phyloP scores from a whole-genome alignment of 106 monocot genomes.

The Amphibolis antarctica region DNA sequence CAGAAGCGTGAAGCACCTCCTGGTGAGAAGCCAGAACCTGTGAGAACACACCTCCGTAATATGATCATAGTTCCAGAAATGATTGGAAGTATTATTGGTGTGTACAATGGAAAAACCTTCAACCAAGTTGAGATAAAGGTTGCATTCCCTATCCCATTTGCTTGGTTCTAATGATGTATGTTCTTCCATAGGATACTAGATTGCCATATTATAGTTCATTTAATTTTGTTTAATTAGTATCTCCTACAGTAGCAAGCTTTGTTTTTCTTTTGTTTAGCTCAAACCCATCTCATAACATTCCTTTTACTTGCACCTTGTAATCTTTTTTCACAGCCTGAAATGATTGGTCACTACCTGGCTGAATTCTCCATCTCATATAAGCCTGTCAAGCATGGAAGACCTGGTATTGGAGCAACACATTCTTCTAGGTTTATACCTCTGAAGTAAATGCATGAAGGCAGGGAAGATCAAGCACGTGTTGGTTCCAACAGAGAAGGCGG shows the following conservation, averaged over 20 bases:
- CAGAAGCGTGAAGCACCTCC: slow-evolving; percentile 21
- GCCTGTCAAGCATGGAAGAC: slow-evolving; percentile 21
- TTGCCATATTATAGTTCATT: no score
- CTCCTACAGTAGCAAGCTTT: no score
- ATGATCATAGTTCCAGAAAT: slow-evolving; percentile 27
- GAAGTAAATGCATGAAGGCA: slow-evolving; percentile 13
- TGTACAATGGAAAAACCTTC: slow-evolving; percentile 18
- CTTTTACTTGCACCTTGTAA: no score
- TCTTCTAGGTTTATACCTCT: slow-evolving; percentile 25
- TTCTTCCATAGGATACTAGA: not conserved
- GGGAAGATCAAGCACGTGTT: no score
- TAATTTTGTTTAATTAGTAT: no score
- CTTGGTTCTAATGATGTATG: not conserved
- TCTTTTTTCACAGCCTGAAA: slow-evolving; percentile 9
- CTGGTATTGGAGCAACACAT: slow-evolving; percentile 23
- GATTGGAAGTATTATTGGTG: slow-evolving; percentile 30
- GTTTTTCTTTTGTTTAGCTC: no score
- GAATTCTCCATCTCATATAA: slow-evolving; percentile 25
- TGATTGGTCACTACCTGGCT: slow-evolving; percentile 20
- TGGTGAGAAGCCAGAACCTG: slow-evolving; percentile 26
- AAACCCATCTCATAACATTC: no score
- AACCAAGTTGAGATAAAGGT: slow-evolving; percentile 27
- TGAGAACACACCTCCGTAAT: slow-evolving; percentile 22
- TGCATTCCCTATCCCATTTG: no score
- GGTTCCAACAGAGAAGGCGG: no score